Conservation (phyloP, 1,284 basidiomycete genomes). For the Cryptococcus floricola region DNA sequence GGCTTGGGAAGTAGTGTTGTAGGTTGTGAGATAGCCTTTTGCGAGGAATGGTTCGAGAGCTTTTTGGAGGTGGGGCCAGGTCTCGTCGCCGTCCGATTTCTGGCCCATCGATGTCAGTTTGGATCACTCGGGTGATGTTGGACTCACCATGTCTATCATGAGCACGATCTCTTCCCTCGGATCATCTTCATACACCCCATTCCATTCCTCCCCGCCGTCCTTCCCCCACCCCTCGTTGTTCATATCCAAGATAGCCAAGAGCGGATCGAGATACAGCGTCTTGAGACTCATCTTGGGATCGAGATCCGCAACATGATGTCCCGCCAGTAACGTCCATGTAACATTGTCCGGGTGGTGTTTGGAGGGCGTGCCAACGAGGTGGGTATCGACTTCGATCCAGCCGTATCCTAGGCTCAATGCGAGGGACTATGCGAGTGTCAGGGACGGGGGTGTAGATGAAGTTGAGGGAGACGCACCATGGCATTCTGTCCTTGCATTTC, state of each 20-base stretch:
- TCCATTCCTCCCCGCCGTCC: constrained; percentile 3
- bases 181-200: constrained; percentile 21
- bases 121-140: background rate
- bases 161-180: constrained; percentile 21
- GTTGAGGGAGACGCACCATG: constrained; percentile 17
- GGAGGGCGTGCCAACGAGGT: constrained; percentile 8
- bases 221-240: constrained; percentile 9
- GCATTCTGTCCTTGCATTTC: constrained; percentile 31
- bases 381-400: constrained; percentile 29
- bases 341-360: background rate
- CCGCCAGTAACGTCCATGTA: constrained; percentile 14
- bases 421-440: constrained; percentile 12
- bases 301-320: constrained; percentile 22
- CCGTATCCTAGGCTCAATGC: constrained; percentile 25
- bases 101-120: constrained; percentile 1
- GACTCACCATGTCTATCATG: constrained; percentile 31
- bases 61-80: constrained; percentile 23
- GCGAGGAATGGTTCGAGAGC: constrained; percentile 23
- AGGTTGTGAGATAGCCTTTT: constrained; percentile 31
- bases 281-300: constrained; percentile 17
- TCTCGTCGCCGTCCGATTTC: constrained; percentile 23
- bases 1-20: constrained; percentile 14
- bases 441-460: background rate
- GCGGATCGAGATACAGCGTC: constrained; percentile 23
- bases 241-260: constrained; percentile 21